Evolutionary conservation across 2,329 filamentous ascomycete species (phyloP).

Genomic region (Xylaria sp.): DNA sequence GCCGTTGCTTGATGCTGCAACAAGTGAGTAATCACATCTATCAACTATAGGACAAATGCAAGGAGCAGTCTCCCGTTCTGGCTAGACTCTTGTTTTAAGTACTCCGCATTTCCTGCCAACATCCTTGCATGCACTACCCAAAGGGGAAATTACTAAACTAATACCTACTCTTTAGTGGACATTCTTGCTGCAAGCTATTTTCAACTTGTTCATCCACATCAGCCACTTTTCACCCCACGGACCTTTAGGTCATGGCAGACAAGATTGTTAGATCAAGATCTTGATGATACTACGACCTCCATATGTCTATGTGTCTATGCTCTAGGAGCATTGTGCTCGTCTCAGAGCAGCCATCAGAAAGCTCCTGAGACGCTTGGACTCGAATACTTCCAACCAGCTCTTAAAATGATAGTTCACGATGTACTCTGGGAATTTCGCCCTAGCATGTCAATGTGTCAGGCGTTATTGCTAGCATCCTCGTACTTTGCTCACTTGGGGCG

Average conservation of each 20-base stretch:
- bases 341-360: conserved; percentile 36
- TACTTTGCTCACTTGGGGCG: conserved; percentile 53
- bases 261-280: conserved; percentile 44
- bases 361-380: conserved; percentile 49
- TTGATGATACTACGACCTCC: conserved; percentile 48
- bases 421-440: conserved; percentile 51
- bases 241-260: conserved; percentile 48
- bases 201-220: conserved; percentile 50
- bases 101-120: neutral
- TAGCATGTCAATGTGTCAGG: conserved; percentile 49
- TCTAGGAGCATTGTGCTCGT: conserved; percentile 48
- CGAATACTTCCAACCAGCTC: conserved; percentile 51
- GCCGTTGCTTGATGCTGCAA: conserved; percentile 46
- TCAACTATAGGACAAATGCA: neutral
- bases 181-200: conserved; percentile 51
- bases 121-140: neutral
- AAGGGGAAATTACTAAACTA: neutral
- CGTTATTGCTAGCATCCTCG: conserved; percentile 52
- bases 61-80: neutral
- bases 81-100: neutral
- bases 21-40: conserved; percentile 27
- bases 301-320: conserved; percentile 54
- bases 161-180: conserved; percentile 39
- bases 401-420: conserved; percentile 51
- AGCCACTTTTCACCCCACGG: conserved; percentile 51